Evolutionary conservation across 2,329 filamentous ascomycete species (phyloP).

Genomic region (Colletotrichum falcatum): DNA sequence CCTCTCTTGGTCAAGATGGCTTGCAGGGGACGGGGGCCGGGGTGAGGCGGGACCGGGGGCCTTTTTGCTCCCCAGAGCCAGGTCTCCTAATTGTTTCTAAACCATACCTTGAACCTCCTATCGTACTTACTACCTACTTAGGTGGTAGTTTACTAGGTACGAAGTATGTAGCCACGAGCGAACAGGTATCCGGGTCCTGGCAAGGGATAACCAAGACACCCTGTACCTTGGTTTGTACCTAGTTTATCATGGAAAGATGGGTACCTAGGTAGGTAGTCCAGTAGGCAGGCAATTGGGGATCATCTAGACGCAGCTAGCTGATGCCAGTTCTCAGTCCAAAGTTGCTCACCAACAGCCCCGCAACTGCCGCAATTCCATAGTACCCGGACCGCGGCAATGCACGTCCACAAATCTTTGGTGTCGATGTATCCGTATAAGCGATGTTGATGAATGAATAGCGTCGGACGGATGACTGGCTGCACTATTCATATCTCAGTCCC

Average conservation of each 20-base stretch:
- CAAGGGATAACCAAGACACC: constrained; percentile 30
- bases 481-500: neutral
- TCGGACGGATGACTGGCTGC: neutral
- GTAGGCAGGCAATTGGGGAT: too few species aligned
- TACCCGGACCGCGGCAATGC: neutral
- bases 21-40: constrained; percentile 19
- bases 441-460: neutral
- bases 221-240: neutral
- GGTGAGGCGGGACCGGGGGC: constrained; percentile 14
- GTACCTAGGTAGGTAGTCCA: too few species aligned
- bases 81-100: too few species aligned
- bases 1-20: constrained; percentile 15
- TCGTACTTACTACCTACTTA: too few species aligned
- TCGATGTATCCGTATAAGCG: neutral
- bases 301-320: neutral
- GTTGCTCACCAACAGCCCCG: neutral
- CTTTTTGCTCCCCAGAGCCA: neutral
- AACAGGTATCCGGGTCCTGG: constrained; percentile 1
- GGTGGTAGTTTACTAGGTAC: too few species aligned
- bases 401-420: neutral
- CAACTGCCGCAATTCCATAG: too few species aligned
- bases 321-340: neutral
- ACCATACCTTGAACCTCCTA: too few species aligned
- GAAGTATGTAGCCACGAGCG: too few species aligned
- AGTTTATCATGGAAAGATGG: neutral